phyloP scores from a whole-genome alignment of 352 stramenopile genomes.

The Pythium biforme region DNA sequence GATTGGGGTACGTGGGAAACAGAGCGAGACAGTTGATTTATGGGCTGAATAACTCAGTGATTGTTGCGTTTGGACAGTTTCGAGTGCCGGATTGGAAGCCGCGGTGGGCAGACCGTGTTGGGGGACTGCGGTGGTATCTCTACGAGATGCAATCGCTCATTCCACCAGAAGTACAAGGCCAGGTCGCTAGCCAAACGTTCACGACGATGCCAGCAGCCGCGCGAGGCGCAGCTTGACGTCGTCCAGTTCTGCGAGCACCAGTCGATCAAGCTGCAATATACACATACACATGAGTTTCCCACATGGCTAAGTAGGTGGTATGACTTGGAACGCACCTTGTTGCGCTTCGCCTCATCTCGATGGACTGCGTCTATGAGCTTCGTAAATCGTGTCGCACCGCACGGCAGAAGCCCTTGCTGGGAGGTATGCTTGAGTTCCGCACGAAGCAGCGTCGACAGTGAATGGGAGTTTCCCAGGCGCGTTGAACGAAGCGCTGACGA shows the following conservation, averaged over 20 bases:
- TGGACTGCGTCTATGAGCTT: slow-evolving; percentile 46
- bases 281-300: background rate
- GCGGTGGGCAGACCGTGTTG: slow-evolving; percentile 44
- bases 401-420: background rate
- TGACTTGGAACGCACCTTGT: slow-evolving; percentile 38
- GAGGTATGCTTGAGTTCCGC: slow-evolving; percentile 16
- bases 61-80: slow-evolving; percentile 41
- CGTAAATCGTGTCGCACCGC: slow-evolving; percentile 26
- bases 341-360: slow-evolving; percentile 53
- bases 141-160: slow-evolving; percentile 44
- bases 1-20: slow-evolving; percentile 72
- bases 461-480: slow-evolving; percentile 13
- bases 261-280: slow-evolving; percentile 38
- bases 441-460: slow-evolving; percentile 24
- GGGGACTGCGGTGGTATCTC: slow-evolving; percentile 71
- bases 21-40: background rate
- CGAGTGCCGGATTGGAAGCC: slow-evolving; percentile 70
- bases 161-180: background rate
- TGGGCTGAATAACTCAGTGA: too few relatives aligned
- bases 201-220: slow-evolving; percentile 34
- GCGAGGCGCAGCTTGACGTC: slow-evolving; percentile 66
- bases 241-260: slow-evolving; percentile 62
- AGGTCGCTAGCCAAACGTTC: background rate
- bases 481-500: slow-evolving; percentile 12
- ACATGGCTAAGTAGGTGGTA: background rate